These are phyloP conservation scores for Coemansia sp. DNA, from an alignment of 192 early-diverging fungal species.

Conservation along the genomic window DNA sequence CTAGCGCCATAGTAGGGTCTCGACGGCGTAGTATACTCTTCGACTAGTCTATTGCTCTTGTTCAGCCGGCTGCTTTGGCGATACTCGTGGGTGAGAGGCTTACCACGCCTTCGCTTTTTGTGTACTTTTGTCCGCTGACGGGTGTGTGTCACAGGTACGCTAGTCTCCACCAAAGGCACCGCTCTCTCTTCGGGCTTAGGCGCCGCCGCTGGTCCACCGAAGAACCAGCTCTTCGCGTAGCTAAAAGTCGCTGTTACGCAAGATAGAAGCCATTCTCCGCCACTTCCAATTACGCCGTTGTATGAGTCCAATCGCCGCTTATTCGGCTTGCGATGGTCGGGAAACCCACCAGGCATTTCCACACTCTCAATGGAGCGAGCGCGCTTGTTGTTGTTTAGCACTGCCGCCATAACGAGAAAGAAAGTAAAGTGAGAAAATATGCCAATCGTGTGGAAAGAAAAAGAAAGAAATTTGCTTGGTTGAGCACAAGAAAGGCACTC, in stretches of 20 bases:
- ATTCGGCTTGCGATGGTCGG: slow-evolving; percentile 1
- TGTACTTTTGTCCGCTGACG: slow-evolving; percentile 3
- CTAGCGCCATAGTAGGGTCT: neutral
- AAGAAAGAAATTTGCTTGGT: neutral
- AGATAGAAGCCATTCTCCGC: slow-evolving; percentile 14
- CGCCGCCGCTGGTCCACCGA: neutral
- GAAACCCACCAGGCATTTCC: slow-evolving; percentile 42
- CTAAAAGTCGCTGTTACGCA: slow-evolving; percentile 24
- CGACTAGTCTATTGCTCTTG: slow-evolving; percentile 30
- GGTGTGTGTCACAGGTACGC: neutral
- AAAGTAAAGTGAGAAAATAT: neutral
- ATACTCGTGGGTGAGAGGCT: neutral
- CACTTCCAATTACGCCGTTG: neutral
- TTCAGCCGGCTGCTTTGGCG: neutral
- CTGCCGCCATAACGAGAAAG: slow-evolving; percentile 1
- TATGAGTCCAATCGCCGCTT: slow-evolving; percentile 9
- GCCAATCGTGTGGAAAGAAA: neutral
- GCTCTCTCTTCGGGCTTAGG: neutral
- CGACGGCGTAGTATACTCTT: slow-evolving; percentile 28
- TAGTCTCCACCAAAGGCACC: neutral
- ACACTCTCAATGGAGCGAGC: slow-evolving; percentile 9
- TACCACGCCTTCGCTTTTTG: slow-evolving; percentile 3
- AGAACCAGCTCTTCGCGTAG: slow-evolving; percentile 29
- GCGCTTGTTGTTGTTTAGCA: slow-evolving; percentile 28
- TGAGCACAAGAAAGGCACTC: neutral